phyloP scores from a whole-genome alignment of 2,329 filamentous ascomycete genomes.

The Aquanectria penicillioides region DNA sequence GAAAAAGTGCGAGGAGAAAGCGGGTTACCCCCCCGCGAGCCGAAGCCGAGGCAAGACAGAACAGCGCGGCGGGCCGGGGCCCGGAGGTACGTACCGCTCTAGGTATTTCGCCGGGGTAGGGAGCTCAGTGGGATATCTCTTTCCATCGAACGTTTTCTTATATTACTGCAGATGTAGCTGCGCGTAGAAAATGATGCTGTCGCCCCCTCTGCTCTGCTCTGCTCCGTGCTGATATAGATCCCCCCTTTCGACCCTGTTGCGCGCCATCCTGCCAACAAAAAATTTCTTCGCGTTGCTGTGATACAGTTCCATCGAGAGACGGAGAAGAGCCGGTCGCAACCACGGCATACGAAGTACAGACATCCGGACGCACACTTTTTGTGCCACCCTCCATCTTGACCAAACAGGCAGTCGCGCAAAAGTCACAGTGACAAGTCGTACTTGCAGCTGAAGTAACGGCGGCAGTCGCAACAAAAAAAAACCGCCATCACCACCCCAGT shows the following conservation, averaged over 20 bases:
- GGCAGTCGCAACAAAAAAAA: conserved; percentile 6
- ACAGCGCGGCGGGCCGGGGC: conserved; percentile 33
- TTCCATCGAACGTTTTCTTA: not conserved
- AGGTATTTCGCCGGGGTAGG: conserved; percentile 2
- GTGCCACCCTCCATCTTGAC: too few species aligned
- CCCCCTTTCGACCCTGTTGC: too few species aligned
- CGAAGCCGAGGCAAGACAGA: conserved; percentile 41
- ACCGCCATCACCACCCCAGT: conserved; percentile 20
- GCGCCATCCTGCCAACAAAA: too few species aligned
- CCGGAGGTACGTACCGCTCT: conserved; percentile 23
- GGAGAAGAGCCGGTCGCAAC: too few species aligned
- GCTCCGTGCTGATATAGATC: too few species aligned
- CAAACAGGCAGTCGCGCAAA: not conserved
- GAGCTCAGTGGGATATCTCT: not conserved
- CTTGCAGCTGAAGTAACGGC: not conserved
- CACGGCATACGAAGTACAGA: too few species aligned
- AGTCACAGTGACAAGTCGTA: conserved; percentile 1
- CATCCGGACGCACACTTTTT: too few species aligned
- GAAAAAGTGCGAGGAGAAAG: conserved; percentile 27
- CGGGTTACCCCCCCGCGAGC: conserved; percentile 35
- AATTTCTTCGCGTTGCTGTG: too few species aligned
- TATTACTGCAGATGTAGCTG: too few species aligned
- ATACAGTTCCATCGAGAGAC: too few species aligned
- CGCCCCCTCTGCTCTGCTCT: too few species aligned
- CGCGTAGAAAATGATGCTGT: too few species aligned